These are phyloP conservation scores for Aethionema arabicum DNA, from an alignment of 345 rosid species.

Conservation along the genomic window DNA sequence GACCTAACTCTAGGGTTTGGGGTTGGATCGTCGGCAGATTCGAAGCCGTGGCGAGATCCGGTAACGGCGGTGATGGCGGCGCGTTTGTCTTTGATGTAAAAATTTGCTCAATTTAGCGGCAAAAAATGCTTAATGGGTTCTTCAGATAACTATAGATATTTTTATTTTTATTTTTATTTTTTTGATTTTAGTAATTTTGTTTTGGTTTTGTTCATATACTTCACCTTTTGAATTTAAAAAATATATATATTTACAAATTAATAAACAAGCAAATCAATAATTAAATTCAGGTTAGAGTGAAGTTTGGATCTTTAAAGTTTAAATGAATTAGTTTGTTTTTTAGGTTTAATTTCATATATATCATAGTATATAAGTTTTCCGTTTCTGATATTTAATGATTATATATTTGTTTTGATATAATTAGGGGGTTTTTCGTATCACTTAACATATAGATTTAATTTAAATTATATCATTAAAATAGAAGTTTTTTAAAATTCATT, in stretches of 20 bases:
- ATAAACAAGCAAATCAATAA: neutral
- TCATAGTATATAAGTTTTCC: too few relatives aligned
- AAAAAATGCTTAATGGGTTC: constrained; percentile 12
- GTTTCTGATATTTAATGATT: too few relatives aligned
- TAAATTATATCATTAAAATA: too few relatives aligned
- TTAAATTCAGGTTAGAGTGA: neutral
- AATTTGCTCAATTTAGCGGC: neutral
- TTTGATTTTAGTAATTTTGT: neutral
- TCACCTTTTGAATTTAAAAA: constrained; percentile 3
- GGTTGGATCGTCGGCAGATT: constrained; percentile 31
- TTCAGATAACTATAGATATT: constrained; percentile 9
- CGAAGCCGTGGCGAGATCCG: constrained; percentile 33
- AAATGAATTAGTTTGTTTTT: too few relatives aligned
- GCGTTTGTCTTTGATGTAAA: constrained; percentile 31
- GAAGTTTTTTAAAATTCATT: too few relatives aligned
- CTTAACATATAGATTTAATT: too few relatives aligned
- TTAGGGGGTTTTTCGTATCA: too few relatives aligned
- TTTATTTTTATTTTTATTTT: constrained; percentile 4
- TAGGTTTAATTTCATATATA: too few relatives aligned
- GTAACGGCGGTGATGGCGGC: constrained; percentile 8
- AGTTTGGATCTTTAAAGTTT: neutral
- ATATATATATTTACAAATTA: too few relatives aligned
- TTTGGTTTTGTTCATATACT: constrained; percentile 23
- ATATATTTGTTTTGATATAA: too few relatives aligned
- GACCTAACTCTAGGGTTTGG: constrained; percentile 37